These are phyloP conservation scores for Ascochyta rabiei DNA, from an alignment of 2,329 filamentous ascomycete genomes.

Conservation along the genomic window DNA sequence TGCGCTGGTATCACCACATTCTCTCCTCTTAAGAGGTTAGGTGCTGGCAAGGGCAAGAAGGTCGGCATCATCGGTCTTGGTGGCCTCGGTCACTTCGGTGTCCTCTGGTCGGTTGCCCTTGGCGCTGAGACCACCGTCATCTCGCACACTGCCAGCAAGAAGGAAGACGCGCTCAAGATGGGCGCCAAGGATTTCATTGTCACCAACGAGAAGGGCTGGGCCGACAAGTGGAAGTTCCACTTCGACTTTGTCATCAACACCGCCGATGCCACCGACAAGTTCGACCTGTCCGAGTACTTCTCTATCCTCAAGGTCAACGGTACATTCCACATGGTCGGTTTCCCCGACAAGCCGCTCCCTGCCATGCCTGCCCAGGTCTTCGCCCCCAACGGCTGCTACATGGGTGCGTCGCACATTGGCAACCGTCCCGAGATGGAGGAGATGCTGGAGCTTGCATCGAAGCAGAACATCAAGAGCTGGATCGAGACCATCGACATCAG, in stretches of 20 bases:
- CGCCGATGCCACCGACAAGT: slow-evolving; percentile 70
- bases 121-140: slow-evolving; percentile 68
- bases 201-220: slow-evolving; percentile 64
- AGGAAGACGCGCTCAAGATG: slow-evolving; percentile 64
- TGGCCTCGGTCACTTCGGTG: slow-evolving; percentile 58
- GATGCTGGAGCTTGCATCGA: slow-evolving; percentile 58
- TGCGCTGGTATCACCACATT: slow-evolving; percentile 84
- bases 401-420: slow-evolving; percentile 59
- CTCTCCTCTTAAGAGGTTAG: slow-evolving; percentile 77
- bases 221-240: slow-evolving; percentile 60
- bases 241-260: slow-evolving; percentile 82
- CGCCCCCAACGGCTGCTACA: slow-evolving; percentile 69
- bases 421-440: slow-evolving; percentile 58
- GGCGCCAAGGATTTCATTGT: slow-evolving; percentile 66
- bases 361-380: slow-evolving; percentile 76
- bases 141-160: slow-evolving; percentile 65
- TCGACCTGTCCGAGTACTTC: slow-evolving; percentile 75
- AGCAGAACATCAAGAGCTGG: slow-evolving; percentile 60
- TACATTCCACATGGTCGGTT: slow-evolving; percentile 77
- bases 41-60: slow-evolving; percentile 77
- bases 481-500: slow-evolving; percentile 74
- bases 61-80: slow-evolving; percentile 74
- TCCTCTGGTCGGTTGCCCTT: slow-evolving; percentile 58
- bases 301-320: slow-evolving; percentile 81
- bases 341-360: slow-evolving; percentile 78